Base-by-base conservation (phyloP, 805 yeast genomes). In the Scheffersomyces ergatensis region DNA sequence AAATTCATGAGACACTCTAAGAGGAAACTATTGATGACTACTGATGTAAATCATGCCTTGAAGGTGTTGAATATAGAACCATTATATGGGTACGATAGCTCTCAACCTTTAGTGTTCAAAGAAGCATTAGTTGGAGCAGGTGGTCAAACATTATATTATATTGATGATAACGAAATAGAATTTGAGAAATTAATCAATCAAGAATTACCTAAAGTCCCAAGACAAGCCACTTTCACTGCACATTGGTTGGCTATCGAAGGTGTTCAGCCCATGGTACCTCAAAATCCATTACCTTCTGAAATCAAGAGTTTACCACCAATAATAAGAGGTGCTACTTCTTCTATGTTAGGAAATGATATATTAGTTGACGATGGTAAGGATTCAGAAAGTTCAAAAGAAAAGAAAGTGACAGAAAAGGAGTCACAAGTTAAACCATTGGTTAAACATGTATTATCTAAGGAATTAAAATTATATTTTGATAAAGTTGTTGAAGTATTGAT, bases 181-280 rank as follows among this genome's bases (percentile, higher is more conserved):
- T 87, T 93, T 56, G 99, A 95, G 58, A 87, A 87, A 55, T 71
- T 95, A 42, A 86, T 93, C 50, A 92, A 93, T 58, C 92, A 85
- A 58, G 97, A 97, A 24, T 70, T 93, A 44, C 99, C 99, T 5
- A 88, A 85, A 54, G 96, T 95, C 2, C 99, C 99, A 4, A 76
- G 98, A 43, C 82, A 84, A 45, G 83, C 95, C 2, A 83, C 96
- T 0, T 90, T 87, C 61, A 89, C 98, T 0, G 95, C 97, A 5
- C 95, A 86, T 60, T 92, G 99, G 98, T 72, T 95, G 24, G 98
- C 99, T 0, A 87, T 93, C 39, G 99, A 93, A 63, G 99, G 99
- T 43, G 96, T 93, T 7, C 99, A 93, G 58, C 99, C 99, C 1
- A 83, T 93, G 24, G 92, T 93, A 40, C 95, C 97, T 2, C 99